These are phyloP conservation scores for Aspergillus egyptiacus DNA, from an alignment of 495 filamentous ascomycete species.

Conservation along the genomic window DNA sequence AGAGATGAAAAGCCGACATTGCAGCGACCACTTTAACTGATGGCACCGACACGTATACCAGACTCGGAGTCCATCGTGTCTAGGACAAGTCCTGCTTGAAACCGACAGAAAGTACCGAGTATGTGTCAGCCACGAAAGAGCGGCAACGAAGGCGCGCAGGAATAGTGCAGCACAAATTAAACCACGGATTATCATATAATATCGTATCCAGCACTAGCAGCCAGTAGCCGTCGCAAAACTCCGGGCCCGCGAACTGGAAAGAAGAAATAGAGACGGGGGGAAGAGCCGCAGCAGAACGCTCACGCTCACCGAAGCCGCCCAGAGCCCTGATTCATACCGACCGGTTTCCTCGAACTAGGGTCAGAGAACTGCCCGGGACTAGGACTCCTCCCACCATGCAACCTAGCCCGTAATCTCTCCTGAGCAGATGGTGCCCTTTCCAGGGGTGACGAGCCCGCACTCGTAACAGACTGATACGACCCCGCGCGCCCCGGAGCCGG, in stretches of 20 bases:
- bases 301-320: constrained; percentile 20
- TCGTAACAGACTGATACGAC: constrained; percentile 53
- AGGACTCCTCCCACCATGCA: constrained; percentile 51
- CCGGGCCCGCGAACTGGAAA: background rate
- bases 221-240: background rate
- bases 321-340: constrained; percentile 22
- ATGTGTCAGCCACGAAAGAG: too few relatives aligned
- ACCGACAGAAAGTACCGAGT: too few relatives aligned
- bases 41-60: too few relatives aligned
- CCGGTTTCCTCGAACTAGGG: constrained; percentile 34
- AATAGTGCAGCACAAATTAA: background rate
- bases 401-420: constrained; percentile 60
- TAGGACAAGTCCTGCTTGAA: too few relatives aligned
- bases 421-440: constrained; percentile 55
- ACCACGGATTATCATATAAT: background rate
- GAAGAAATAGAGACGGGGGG: background rate
- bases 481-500: constrained; percentile 63
- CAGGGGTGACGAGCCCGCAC: constrained; percentile 32
- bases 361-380: constrained; percentile 29
- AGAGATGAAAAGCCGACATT: too few relatives aligned
- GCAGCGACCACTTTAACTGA: too few relatives aligned
- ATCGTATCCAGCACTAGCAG: background rate
- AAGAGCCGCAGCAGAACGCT: background rate
- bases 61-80: too few relatives aligned
- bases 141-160: too few relatives aligned